Percentiles rank a stretch among this genome's conserved stretches.
phyloP scores from a whole-genome alignment of 108 stramenopile species.

The Aurantiochytrium sp. region DNA sequence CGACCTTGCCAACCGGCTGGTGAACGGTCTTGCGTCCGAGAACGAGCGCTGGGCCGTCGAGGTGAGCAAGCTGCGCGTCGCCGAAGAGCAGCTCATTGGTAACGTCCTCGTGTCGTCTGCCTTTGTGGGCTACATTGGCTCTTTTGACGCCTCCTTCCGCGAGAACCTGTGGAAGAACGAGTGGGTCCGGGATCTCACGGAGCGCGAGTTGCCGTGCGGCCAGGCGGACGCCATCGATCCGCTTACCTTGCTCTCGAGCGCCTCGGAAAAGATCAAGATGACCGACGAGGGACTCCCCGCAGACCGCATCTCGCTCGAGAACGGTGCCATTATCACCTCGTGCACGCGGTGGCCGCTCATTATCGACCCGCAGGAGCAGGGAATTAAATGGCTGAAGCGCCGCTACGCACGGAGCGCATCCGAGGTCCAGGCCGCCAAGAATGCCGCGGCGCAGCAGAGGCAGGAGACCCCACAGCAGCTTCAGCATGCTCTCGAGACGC shows the following conservation, averaged over 20 bases:
- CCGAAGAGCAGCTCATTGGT: constrained; percentile 66
- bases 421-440: not conserved
- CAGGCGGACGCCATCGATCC: constrained; percentile 71
- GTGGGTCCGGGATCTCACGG: constrained; percentile 69
- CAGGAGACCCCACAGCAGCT: not conserved
- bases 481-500: too few species aligned
- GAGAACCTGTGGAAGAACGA: constrained; percentile 64
- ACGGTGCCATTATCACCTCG: constrained; percentile 76
- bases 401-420: not conserved
- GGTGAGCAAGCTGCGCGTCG: constrained; percentile 68
- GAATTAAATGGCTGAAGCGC: constrained; percentile 78
- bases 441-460: not conserved
- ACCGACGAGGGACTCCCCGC: constrained; percentile 78
- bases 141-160: constrained; percentile 76
- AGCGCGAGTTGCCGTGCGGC: constrained; percentile 63
- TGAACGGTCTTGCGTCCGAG: constrained; percentile 75
- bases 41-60: constrained; percentile 78
- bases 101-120: constrained; percentile 83
- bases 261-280: constrained; percentile 72
- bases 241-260: constrained; percentile 70
- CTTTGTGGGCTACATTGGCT: constrained; percentile 82
- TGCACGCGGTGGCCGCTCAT: constrained; percentile 82
- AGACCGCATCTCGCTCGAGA: constrained; percentile 78
- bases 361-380: constrained; percentile 75
- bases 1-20: constrained; percentile 73